Evolutionary conservation across 306 rosid species (phyloP).

Genomic region (Prunus armeniaca): DNA sequence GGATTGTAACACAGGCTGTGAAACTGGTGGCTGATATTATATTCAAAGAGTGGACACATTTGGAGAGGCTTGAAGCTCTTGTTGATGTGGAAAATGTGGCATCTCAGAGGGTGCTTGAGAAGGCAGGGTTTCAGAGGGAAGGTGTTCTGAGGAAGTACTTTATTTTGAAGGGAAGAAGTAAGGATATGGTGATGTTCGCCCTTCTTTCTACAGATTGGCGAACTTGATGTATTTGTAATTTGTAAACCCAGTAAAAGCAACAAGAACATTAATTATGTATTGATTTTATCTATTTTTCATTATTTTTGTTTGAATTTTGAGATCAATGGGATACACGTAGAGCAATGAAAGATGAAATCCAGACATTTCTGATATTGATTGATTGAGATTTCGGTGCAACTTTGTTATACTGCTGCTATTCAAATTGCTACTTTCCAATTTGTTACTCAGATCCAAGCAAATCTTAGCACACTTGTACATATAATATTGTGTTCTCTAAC

Average conservation of each 20-base stretch:
- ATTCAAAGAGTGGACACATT: slow-evolving; percentile 41
- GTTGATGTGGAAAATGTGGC: slow-evolving; percentile 62
- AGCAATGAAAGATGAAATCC: too few species aligned
- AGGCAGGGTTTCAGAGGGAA: slow-evolving; percentile 63
- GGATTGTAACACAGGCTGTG: slow-evolving; percentile 59
- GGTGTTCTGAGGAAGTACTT: slow-evolving; percentile 60
- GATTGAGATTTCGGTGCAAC: too few species aligned
- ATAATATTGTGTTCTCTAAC: too few species aligned
- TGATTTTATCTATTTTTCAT: neutral
- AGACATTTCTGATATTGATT: too few species aligned
- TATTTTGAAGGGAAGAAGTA: slow-evolving; percentile 37
- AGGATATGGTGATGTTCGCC: slow-evolving; percentile 47
- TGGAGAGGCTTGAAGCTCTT: slow-evolving; percentile 76
- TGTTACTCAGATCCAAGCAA: too few species aligned
- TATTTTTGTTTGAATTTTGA: too few species aligned
- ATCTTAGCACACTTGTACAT: too few species aligned
- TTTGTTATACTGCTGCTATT: too few species aligned
- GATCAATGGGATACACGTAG: too few species aligned
- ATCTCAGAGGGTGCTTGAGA: slow-evolving; percentile 65
- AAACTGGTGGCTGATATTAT: slow-evolving; percentile 41
- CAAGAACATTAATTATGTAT: neutral
- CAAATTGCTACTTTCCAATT: too few species aligned
- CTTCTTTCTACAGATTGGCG: slow-evolving; percentile 35
- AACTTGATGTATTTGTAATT: neutral
- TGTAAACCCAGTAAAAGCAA: neutral